Evolutionary conservation across 805 yeast genomes (phyloP), one percentile per base, ranked within the genome.

Genomic region (Kluyveromyces aestuarii): DNA sequence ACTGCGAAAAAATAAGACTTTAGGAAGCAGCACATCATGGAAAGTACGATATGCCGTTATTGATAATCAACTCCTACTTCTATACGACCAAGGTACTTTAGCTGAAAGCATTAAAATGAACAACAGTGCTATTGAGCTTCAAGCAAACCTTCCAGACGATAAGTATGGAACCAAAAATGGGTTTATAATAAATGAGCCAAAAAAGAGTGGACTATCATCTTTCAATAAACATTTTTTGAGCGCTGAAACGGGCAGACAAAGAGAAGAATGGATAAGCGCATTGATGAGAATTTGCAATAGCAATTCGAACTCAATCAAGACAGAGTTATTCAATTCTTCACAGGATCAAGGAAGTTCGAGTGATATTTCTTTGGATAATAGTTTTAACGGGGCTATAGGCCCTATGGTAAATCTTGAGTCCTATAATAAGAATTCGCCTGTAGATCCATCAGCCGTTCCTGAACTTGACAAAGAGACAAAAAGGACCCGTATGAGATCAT

Each of bases 181-280:
- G 1, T 63, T 66, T 50, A 49, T 63, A 8, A 56, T 74, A 9
- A 56, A 58, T 52, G 79, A 74, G 55, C 68, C 65, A 35, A 70
- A 70, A 51, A 71, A 72, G 51, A 54, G 63, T 37, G 72, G 71
- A 27, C 47, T 69, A 53, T 63, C 69, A 1, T 55, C 61, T 37
- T 51, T 58, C 27, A 76, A 77, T 1, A 80, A 74, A 53, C 87
- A 83, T 57, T 74, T 78, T 45, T 75, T 88, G 47, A 87, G 95
- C 64, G 84, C 93, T 2, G 95, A 89, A 61, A 80, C 84, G 8
- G 84, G 84, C 41, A 75, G 72, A 27, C 96, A 88, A 59, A 74
- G 91, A 49, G 90, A 84, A 57, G 69, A 69, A 9, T 86, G 95
- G 93, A 77, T 85, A 8, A 53, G 52, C 36, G 38, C 46, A 14